Base-by-base conservation (phyloP, 257 asterid species). In the Ligustrum vulgare region DNA sequence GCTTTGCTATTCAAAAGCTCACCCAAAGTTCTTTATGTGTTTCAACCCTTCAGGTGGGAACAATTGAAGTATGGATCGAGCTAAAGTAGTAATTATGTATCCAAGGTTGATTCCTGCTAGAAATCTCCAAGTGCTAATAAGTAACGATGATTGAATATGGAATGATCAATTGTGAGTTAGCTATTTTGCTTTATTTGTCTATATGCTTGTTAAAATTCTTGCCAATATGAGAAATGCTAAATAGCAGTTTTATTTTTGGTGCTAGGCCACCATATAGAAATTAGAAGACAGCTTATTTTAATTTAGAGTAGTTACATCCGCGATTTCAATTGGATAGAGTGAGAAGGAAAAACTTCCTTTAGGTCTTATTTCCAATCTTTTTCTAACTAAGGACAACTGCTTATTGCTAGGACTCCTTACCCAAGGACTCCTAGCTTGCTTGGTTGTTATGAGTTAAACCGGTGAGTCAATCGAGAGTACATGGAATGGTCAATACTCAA, bases 21-120 rank as follows among this genome's bases (percentile, higher is more conserved):
- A 1, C 90, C 90, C 34, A 76, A 80, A 79, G 90, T 86, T 65
- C 77, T 66, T 33, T 81, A 66, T 41, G 84, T 79, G 62, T 81
- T 80, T 75, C 66, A 79, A 63, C 90, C 88, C 8, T 86, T 86
- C 85, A 80, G 83, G 75, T 86, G 90, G 90, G 90, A 84, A 63
- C 68, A 33, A 51, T 73, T 86, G 79, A 72, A 80, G 77, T 86
- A 83, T 34, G 90, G 90, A 67, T 72, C 88, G 41, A 86, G 85
- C 75, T 86, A 72, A 76, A 51, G 56, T 11, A 20, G 62, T 41
- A 28, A 28, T 67, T 54, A 54, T 54, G 25, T 20, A 56, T n/a
- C 0, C 64, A n/a, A 13, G 64, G 64, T 8, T 56, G 64, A 32
- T 56, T 56, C 64, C 20, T n/a, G 28, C 7, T 60, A 10, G 35